These are phyloP conservation scores for Silybum marianum DNA, from an alignment of 129 eudicot species.

Conservation along the genomic window DNA sequence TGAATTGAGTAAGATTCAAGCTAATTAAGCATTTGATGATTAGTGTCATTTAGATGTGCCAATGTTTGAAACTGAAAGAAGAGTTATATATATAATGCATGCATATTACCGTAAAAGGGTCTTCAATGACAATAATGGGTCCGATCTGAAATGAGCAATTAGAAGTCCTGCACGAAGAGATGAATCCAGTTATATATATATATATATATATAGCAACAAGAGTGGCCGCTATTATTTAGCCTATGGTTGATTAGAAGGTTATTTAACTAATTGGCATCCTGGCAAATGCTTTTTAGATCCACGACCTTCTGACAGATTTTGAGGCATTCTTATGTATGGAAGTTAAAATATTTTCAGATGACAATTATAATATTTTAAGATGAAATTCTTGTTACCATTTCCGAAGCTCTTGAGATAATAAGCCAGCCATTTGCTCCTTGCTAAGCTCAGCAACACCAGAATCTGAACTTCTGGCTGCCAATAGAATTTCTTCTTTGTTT, in stretches of 20 bases:
- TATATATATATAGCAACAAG: not conserved
- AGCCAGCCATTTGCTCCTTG: slow-evolving; percentile 45
- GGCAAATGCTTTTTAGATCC: not conserved
- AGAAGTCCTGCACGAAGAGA: slow-evolving; percentile 63
- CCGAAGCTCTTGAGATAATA: slow-evolving; percentile 64
- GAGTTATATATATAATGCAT: not conserved
- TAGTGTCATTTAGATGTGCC: not conserved
- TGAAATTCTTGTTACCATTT: slow-evolving; percentile 60
- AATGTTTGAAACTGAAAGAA: not conserved
- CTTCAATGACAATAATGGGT: slow-evolving; percentile 83
- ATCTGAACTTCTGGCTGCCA: slow-evolving; percentile 46
- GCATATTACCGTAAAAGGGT: slow-evolving; percentile 83
- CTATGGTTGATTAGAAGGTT: slow-evolving; percentile 6
- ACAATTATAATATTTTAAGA: not conserved
- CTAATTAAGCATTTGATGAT: not conserved
- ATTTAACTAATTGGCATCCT: not conserved
- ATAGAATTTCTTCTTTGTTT: slow-evolving; percentile 72
- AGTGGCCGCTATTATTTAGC: not conserved
- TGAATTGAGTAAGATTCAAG: not conserved
- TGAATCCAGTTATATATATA: not conserved
- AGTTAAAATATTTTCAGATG: not conserved
- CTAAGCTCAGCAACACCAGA: slow-evolving; percentile 56
- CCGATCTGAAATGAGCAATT: slow-evolving; percentile 89
- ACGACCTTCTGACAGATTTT: not conserved
- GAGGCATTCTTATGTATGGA: not conserved